Evolutionary conservation across 805 yeast species (phyloP), one percentile per base, ranked within the genome.

Genomic region (Kurtzmaniella fragi): DNA sequence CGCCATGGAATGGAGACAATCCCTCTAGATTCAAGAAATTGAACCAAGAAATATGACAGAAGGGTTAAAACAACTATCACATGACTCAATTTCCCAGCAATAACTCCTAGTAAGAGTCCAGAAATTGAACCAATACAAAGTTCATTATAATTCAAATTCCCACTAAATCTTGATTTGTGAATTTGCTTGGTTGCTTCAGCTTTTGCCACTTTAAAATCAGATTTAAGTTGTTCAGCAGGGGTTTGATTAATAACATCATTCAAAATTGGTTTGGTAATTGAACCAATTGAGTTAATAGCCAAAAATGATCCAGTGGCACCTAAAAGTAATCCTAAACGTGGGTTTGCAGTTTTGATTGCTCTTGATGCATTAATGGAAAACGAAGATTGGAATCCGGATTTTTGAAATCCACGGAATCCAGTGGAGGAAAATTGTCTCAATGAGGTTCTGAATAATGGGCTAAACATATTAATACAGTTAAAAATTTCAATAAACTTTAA

Each of bases 81-180:
- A 14, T 75, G 64, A 41, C 78, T 70, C 42, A 82, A 61, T 50
- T 79, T 79, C 14, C 87, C 86, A n/a, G 73, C 69, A 26, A 80
- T 60, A 16, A 77, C 63, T 1, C 88, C 88, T 37, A 74, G 47
- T 28, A 75, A 64, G 41, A 80, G 61, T 0, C 88, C 87, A 6
- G 77, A 63, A 51, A 81, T 63, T 1, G 84, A 77, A 5, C 88
- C 88, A 42, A 78, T 58, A 12, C 84, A 71, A 49, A 82, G 61
- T 49, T 82, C 83, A 48, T 73, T 73, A 52, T 81, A 82, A 57
- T 77, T 75, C 45, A 80, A 59, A 40, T 62, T 64, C 0, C 75
- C 74, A n/a, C 65, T 66, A 39, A 75, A 48, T 16, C 57, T 48
- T 8, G 59, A 48, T 30, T 30, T 12, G 17, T 17, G 17, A 14